These are phyloP conservation scores for Smittium mucronatum DNA, from an alignment of 371 early-diverging fungal genomes.

Conservation along the genomic window DNA sequence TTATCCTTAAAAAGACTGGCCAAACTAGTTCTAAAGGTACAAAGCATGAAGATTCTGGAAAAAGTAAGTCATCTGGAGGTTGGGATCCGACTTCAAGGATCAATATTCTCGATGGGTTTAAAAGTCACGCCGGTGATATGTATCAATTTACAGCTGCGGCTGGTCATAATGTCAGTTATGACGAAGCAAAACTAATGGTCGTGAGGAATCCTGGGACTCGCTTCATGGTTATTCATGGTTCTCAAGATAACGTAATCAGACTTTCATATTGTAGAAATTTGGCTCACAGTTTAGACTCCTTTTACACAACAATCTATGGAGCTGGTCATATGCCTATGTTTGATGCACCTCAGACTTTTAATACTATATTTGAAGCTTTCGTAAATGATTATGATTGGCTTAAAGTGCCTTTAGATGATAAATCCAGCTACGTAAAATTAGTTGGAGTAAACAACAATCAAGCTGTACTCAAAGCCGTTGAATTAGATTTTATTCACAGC, in stretches of 20 bases:
- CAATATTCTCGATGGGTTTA: constrained; percentile 1
- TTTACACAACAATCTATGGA: constrained; percentile 16
- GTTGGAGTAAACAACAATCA: neutral
- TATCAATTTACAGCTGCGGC: constrained; percentile 8
- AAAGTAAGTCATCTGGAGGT: neutral
- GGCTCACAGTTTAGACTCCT: constrained; percentile 24
- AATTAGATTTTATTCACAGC: neutral
- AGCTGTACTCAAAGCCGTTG: neutral
- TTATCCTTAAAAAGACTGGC: neutral
- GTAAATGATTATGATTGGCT: constrained; percentile 5
- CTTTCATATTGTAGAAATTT: constrained; percentile 24
- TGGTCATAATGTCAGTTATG: constrained; percentile 6
- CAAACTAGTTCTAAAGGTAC: neutral
- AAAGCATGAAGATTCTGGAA: neutral
- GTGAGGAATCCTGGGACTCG: constrained; percentile 17
- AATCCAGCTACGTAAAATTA: neutral
- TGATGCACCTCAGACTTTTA: constrained; percentile 28
- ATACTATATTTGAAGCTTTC: constrained; percentile 8
- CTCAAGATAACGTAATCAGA: constrained; percentile 29
- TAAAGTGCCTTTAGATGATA: neutral
- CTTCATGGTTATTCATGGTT: constrained; percentile 31
- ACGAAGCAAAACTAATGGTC: constrained; percentile 11
- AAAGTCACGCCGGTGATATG: constrained; percentile 3
- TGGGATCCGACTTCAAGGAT: neutral
- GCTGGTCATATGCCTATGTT: constrained; percentile 33